Percentiles rank a stretch among this genome's conserved stretches.
These are phyloP conservation scores for Malassezia obtusa DNA, from an alignment of 1,284 basidiomycete species.

Conservation along the genomic window DNA sequence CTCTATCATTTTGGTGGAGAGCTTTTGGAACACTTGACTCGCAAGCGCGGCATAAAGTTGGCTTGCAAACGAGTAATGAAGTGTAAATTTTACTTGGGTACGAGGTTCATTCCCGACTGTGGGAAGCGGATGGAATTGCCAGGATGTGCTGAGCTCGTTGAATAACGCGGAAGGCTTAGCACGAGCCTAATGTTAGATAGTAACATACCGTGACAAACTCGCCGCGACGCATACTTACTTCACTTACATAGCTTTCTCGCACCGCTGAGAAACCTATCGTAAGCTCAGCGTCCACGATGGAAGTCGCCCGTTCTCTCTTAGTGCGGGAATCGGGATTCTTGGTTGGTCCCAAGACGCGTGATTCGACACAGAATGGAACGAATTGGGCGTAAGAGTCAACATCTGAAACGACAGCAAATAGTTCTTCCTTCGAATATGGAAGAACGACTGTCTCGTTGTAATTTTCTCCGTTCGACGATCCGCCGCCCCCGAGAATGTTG, in stretches of 20 bases:
- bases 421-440: conserved; percentile 52
- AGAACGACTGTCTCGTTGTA: conserved; percentile 9
- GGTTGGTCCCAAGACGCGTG: conserved; percentile 56
- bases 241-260: conserved; percentile 75
- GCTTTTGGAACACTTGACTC: conserved; percentile 70
- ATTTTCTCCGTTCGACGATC: background rate
- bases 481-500: conserved; percentile 4
- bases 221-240: conserved; percentile 66
- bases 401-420: conserved; percentile 79
- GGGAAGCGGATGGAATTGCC: conserved; percentile 36
- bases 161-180: conserved; percentile 75
- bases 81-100: conserved; percentile 39
- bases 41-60: conserved; percentile 74
- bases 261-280: conserved; percentile 79
- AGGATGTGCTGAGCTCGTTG: conserved; percentile 69
- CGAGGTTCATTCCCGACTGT: background rate
- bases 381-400: conserved; percentile 75
- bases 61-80: conserved; percentile 76
- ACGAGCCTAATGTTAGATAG: conserved; percentile 57
- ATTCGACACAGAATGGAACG: conserved; percentile 76
- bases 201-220: conserved; percentile 65
- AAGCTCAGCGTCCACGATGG: conserved; percentile 60
- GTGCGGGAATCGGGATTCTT: background rate
- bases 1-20: conserved; percentile 77
- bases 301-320: conserved; percentile 1